Evolutionary conservation across 768 basidiomycete species (phyloP), one percentile per base, ranked within the genome.

Genomic region (Hygrophorus pudorinus): DNA sequence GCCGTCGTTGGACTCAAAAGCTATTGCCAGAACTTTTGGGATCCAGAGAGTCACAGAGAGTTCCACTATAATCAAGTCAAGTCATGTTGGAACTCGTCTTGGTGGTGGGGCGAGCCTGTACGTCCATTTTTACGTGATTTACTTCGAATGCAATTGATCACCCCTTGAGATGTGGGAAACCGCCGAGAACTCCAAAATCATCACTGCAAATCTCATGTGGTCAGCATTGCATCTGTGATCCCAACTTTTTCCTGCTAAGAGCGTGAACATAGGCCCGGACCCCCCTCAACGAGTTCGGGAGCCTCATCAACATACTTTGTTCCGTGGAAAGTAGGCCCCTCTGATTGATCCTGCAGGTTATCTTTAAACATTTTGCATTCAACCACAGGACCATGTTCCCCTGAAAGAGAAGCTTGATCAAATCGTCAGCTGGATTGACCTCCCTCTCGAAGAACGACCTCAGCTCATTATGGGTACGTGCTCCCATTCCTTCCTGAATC

Each of bases 11-110:
- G n/a, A n/a, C n/a, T n/a, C n/a, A n/a, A n/a, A n/a, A n/a, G n/a
- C n/a, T n/a, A n/a, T n/a, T n/a, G n/a, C n/a, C 54, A 90, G 87
- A 85, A 86, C 53, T 96, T 94, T 59, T 92, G 79, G 76, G 91
- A 93, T 59, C 89, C 88, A 0, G 56, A 55, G 11, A 68, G 70
- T 0, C 48, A 71, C 34, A 63, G 66, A 6, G 78, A 80, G 51
- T 93, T 94, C 56, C 71, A 78, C 45, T 92, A 91, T 56, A 82
- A 81, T 46, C 65, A 69, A 8, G 61, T 70, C 8, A 68, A 76
- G 6, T 75, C 76, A 3, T 73, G 71, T 18, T 83, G 81, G 78
- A 71, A 78, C 46, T 55, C 84, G 0, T 55, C 65, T 0, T 96
- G 91, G 88, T 94, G 92, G 90, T 60, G 73, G 11, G 92, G 92